Evolutionary conservation across 805 yeast species (phyloP), one percentile per base, ranked within the genome.

Genomic region (Cyberlindnera suaveolens): DNA sequence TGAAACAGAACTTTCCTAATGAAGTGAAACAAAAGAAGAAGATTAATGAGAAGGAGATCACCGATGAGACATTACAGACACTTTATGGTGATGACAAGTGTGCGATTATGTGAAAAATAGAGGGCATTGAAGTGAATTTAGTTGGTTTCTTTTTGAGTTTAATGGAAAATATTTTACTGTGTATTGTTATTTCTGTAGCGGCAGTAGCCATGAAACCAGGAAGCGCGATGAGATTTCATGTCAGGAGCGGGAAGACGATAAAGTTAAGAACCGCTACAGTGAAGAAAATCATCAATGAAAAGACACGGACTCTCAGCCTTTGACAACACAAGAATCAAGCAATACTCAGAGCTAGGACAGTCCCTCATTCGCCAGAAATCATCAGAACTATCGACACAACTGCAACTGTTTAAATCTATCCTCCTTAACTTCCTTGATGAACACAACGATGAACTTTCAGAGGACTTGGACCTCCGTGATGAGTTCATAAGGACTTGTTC

Each of bases 401-500:
- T 90, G 4, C 70, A 75, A 13, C 83, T 85, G 13, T 87, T 90
- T 57, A 95, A 85, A 57, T 74, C 80, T 31, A 87, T 89, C 1
- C 66, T 91, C 31, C 63, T 82, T n/a, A 77, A 77, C 50, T 87
- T 87, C 62, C 88, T 93, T 13, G 69, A 68, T 34, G 82, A 80
- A 18, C 88, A 89, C 58, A 79, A 81, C 10, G 70, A 71, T 7
- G 88, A 84, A 50, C 80, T 90, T 36, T 65, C 75, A 41, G 70
- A 68, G 38, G 82, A 85, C 57, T 71, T 81, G 1, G 77, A 77
- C 44, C 75, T 88, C 54, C 68, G 95, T 27, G 66, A 73, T 26
- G 82, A 85, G 57, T 87, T 89, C 60, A 78, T 86, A 31, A 74
- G 75, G 45, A 80, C 90, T 67, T 88, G 96, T 55, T 67, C 74